phyloP scores from a whole-genome alignment of 768 basidiomycete species.

The Tylopilus rubrobrunneus region DNA sequence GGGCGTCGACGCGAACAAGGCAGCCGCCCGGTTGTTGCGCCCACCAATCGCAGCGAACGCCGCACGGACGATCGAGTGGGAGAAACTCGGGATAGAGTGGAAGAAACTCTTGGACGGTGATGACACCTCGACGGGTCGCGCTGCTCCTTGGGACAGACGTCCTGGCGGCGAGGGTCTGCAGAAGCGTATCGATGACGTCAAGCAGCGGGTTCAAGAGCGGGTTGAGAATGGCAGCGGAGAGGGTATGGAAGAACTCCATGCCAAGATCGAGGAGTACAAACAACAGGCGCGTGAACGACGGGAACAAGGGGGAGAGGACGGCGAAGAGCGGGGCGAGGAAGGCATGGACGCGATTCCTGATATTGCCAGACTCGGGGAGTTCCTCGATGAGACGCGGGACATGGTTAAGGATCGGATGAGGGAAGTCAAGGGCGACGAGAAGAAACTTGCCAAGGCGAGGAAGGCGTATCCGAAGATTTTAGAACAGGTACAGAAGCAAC shows the following conservation, averaged over 20 bases:
- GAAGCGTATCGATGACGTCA: constrained; percentile 4
- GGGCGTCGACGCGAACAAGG: constrained; percentile 20
- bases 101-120: constrained; percentile 8
- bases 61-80: constrained; percentile 17
- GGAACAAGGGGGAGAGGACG: neutral
- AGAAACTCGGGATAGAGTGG: constrained; percentile 21
- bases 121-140: neutral
- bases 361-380: constrained; percentile 9
- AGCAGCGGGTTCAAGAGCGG: neutral
- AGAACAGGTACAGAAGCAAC: constrained; percentile 7
- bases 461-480: constrained; percentile 13
- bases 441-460: constrained; percentile 17
- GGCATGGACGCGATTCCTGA: neutral
- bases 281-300: neutral
- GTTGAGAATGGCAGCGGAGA: neutral
- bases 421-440: constrained; percentile 14
- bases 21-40: constrained; percentile 15
- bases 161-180: neutral
- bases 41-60: constrained; percentile 4
- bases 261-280: constrained; percentile 7
- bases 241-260: neutral
- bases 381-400: constrained; percentile 19
- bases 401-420: constrained; percentile 13
- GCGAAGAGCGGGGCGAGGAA: neutral
- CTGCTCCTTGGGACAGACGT: neutral